phyloP scores from a whole-genome alignment of 2,329 filamentous ascomycete species.

The Periconia sp. region DNA sequence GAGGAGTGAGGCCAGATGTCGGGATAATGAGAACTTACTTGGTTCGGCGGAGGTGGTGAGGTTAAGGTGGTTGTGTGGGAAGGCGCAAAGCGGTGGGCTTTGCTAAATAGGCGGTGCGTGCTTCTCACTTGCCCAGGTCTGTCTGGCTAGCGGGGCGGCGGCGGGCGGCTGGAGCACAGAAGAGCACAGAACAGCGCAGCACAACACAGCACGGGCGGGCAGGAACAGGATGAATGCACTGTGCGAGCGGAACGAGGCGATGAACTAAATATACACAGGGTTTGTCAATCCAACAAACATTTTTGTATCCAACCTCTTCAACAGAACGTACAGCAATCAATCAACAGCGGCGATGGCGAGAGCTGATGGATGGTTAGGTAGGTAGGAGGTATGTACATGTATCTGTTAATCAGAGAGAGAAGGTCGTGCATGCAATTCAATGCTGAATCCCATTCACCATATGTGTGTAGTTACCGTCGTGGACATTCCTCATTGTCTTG shows the following conservation, averaged over 20 bases:
- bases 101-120: slow-evolving; percentile 45
- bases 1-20: slow-evolving; percentile 39
- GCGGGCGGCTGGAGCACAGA: slow-evolving; percentile 19
- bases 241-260: slow-evolving; percentile 4
- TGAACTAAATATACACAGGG: no score
- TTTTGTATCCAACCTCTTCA: no score
- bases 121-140: slow-evolving; percentile 36
- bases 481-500: neutral
- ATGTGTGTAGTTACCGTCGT: neutral
- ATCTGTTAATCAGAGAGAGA: neutral
- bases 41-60: slow-evolving; percentile 38
- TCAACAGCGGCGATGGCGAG: no score
- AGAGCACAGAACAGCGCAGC: neutral
- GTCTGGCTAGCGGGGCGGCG: slow-evolving; percentile 33
- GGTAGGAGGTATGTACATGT: neutral
- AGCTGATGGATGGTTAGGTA: no score
- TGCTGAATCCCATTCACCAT: no score
- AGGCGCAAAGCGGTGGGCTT: slow-evolving; percentile 43
- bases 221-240: neutral
- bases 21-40: slow-evolving; percentile 28
- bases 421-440: neutral
- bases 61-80: slow-evolving; percentile 40
- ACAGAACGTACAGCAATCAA: no score
- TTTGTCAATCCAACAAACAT: slow-evolving; percentile 6
- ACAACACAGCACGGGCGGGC: neutral